phyloP scores from a whole-genome alignment of 805 yeast species.

The Pichia paraexigua region DNA sequence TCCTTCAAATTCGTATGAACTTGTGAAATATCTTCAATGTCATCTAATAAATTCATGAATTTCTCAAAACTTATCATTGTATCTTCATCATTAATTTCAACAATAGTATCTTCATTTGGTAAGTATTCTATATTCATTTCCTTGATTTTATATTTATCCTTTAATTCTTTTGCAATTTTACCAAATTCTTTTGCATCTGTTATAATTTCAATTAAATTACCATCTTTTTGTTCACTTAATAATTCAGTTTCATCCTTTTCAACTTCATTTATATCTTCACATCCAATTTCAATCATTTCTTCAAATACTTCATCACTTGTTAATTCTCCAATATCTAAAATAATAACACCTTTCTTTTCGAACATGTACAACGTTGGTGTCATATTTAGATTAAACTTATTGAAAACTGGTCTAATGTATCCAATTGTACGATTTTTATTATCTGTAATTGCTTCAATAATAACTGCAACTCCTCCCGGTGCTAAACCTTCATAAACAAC shows the following conservation, averaged over 20 bases:
- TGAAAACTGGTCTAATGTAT: constrained; percentile 64
- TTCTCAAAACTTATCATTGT: constrained; percentile 44
- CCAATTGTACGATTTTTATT: constrained; percentile 79
- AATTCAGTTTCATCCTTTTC: constrained; percentile 11
- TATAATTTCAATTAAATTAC: constrained; percentile 36
- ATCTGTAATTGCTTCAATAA: constrained; percentile 83
- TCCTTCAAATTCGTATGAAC: constrained; percentile 59
- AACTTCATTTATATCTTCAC: constrained; percentile 52
- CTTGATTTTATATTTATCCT: constrained; percentile 48
- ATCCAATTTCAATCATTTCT: constrained; percentile 65
- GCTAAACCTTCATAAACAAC: constrained; percentile 84
- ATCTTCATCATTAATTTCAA: constrained; percentile 47
- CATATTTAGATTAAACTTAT: constrained; percentile 53
- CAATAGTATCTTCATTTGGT: constrained; percentile 53
- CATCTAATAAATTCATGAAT: constrained; percentile 56
- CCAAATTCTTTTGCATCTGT: constrained; percentile 63
- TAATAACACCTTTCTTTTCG: constrained; percentile 66
- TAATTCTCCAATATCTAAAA: constrained; percentile 34
- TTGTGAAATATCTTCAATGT: constrained; percentile 76
- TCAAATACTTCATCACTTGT: constrained; percentile 65
- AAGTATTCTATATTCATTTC: constrained; percentile 67
- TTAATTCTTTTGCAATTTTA: constrained; percentile 49
- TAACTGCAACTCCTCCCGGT: constrained; percentile 83
- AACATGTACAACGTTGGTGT: constrained; percentile 77
- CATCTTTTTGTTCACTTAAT: constrained; percentile 14